These are phyloP conservation scores for Monosporascus sp. DNA, from an alignment of 2,329 filamentous ascomycete genomes.

Conservation along the genomic window DNA sequence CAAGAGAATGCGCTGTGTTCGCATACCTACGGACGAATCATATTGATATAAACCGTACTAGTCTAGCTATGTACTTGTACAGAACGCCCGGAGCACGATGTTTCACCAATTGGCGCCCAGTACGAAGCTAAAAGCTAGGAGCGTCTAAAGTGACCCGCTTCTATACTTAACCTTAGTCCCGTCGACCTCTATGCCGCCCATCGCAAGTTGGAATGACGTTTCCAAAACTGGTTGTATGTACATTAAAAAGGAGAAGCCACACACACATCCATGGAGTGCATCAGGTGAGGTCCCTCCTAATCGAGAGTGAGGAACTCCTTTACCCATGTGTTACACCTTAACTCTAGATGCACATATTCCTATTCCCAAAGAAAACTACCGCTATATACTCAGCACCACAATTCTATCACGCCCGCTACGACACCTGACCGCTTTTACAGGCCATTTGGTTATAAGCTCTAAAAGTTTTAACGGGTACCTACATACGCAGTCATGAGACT, in stretches of 20 bases:
- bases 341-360: not conserved
- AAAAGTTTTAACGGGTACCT: slow-evolving; percentile 80
- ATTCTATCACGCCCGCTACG: not conserved
- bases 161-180: not conserved
- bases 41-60: no score
- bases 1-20: no score
- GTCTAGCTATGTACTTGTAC: no score
- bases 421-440: not conserved
- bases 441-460: slow-evolving; percentile 30
- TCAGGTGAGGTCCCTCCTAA: no score
- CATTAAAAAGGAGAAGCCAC: no score
- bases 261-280: no score
- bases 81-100: no score
- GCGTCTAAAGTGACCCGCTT: not conserved
- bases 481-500: slow-evolving; percentile 53
- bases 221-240: no score
- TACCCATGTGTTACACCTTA: not conserved
- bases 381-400: not conserved
- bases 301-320: no score
- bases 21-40: no score
- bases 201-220: not conserved
- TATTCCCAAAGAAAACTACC: not conserved
- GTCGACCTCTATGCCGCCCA: not conserved
- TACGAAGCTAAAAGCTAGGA: no score
- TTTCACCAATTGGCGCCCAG: no score